These are phyloP conservation scores for Thraustotheca clavata DNA, from an alignment of 352 stramenopile genomes.

Conservation along the genomic window DNA sequence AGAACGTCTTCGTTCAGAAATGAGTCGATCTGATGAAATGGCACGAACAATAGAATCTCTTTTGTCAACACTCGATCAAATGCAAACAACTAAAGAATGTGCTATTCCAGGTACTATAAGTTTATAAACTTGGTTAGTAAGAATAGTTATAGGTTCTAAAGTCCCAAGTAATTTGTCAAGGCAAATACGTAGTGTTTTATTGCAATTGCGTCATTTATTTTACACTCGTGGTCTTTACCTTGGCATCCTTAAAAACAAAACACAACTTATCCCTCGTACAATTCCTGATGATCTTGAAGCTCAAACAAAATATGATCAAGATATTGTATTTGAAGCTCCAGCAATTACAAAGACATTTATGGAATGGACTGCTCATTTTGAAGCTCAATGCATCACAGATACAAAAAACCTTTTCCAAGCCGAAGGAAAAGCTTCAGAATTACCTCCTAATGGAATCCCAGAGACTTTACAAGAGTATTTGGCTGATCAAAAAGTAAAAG, in stretches of 20 bases:
- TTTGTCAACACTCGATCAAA: conserved; percentile 37
- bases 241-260: conserved; percentile 40
- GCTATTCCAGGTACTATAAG: neutral
- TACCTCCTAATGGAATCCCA: conserved; percentile 48
- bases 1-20: conserved; percentile 75
- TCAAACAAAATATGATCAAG: conserved; percentile 9
- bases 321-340: conserved; percentile 37
- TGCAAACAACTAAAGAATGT: conserved; percentile 26
- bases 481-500: conserved; percentile 46
- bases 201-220: conserved; percentile 49
- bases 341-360: conserved; percentile 47
- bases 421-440: conserved; percentile 58
- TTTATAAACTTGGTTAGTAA: neutral
- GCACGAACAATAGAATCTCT: conserved; percentile 56
- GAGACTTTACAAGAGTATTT: conserved; percentile 71
- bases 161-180: conserved; percentile 16
- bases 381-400: conserved; percentile 44
- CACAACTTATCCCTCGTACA: conserved; percentile 35
- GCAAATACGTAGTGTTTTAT: conserved; percentile 31
- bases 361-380: conserved; percentile 48
- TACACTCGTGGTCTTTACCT: conserved; percentile 60
- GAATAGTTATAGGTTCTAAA: neutral
- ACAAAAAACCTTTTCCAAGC: conserved; percentile 28
- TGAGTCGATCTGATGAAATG: conserved; percentile 63
- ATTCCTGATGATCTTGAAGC: conserved; percentile 28